A percentile compares a stretch with the other conserved stretches of the same genome.
Conservation (phyloP, 495 filamentous ascomycete species). For the Parathielavia appendiculata region DNA sequence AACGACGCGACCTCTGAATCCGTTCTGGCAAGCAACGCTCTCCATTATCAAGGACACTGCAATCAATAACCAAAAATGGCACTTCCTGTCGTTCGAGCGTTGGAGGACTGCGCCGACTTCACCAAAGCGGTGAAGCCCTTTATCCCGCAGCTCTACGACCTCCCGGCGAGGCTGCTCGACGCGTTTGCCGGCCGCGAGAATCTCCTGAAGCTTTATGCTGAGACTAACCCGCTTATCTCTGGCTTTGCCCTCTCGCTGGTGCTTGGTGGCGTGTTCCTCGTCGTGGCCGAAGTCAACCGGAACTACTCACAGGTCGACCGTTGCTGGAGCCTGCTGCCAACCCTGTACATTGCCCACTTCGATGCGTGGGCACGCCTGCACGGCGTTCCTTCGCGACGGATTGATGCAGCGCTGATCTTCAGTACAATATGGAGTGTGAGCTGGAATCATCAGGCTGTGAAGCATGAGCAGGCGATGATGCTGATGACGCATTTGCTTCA, state of each 20-base stretch:
- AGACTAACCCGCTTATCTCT: constrained; percentile 80
- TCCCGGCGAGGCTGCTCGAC: constrained; percentile 59
- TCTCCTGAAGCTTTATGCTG: constrained; percentile 64
- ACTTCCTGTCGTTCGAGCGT: constrained; percentile 61
- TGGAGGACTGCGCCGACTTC: constrained; percentile 70
- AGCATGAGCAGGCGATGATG: background rate
- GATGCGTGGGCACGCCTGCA: constrained; percentile 68
- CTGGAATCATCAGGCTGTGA: background rate
- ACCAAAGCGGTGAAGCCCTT: constrained; percentile 65
- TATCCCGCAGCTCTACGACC: constrained; percentile 67
- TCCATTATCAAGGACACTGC: background rate
- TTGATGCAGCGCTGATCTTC: constrained; percentile 70
- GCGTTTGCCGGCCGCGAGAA: constrained; percentile 50
- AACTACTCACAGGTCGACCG: constrained; percentile 96
- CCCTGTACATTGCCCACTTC: constrained; percentile 85
- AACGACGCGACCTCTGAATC: background rate
- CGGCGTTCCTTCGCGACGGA: constrained; percentile 62
- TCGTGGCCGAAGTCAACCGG: constrained; percentile 73
- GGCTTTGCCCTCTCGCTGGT: constrained; percentile 67
- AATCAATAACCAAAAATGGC: constrained; percentile 43
- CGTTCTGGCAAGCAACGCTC: background rate
- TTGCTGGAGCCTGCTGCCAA: constrained; percentile 82
- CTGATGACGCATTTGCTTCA: constrained; percentile 35
- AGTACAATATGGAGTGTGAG: constrained; percentile 78
- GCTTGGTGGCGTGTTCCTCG: constrained; percentile 61